These are phyloP conservation scores for Pseudofabraea citricarpa DNA, from an alignment of 2,329 filamentous ascomycete genomes.

Conservation along the genomic window DNA sequence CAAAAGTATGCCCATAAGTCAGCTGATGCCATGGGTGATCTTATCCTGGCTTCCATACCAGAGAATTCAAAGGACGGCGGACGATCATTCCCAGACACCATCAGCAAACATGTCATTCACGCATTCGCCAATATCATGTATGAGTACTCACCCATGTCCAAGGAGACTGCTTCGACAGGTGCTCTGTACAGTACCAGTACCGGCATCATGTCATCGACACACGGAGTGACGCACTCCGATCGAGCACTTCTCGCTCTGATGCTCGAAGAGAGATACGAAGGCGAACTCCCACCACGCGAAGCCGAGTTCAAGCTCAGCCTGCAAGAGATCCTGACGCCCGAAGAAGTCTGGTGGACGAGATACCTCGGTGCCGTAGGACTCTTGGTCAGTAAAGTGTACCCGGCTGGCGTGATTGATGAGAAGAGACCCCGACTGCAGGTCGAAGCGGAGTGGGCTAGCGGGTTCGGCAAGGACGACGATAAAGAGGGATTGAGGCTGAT, in stretches of 20 bases:
- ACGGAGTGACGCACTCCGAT: conserved; percentile 57
- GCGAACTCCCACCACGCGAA: conserved; percentile 55
- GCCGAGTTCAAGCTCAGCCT: conserved; percentile 48
- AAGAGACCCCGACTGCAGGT: conserved; percentile 36
- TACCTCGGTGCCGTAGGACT: conserved; percentile 58
- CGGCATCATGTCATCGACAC: conserved; percentile 54
- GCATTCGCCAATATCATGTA: conserved; percentile 58
- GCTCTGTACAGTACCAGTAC: conserved; percentile 60
- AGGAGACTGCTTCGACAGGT: conserved; percentile 50
- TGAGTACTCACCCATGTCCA: conserved; percentile 43
- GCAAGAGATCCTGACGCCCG: conserved; percentile 44
- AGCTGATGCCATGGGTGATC: conserved; percentile 36
- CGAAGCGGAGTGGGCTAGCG: conserved; percentile 35
- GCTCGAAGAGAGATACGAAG: conserved; percentile 60
- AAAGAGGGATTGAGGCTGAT: conserved; percentile 38
- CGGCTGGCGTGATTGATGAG: conserved; percentile 45
- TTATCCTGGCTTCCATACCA: conserved; percentile 46
- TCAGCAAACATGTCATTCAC: conserved; percentile 43
- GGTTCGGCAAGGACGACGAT: conserved; percentile 33
- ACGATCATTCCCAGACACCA: conserved; percentile 31
- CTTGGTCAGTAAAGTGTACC: conserved; percentile 55
- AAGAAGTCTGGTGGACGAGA: conserved; percentile 59
- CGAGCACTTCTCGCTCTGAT: conserved; percentile 57
- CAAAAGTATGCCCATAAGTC: conserved; percentile 44
- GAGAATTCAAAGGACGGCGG: conserved; percentile 16